Conservation (phyloP, 2,329 filamentous ascomycete genomes). For the Chrysosporium keratinophilum region DNA sequence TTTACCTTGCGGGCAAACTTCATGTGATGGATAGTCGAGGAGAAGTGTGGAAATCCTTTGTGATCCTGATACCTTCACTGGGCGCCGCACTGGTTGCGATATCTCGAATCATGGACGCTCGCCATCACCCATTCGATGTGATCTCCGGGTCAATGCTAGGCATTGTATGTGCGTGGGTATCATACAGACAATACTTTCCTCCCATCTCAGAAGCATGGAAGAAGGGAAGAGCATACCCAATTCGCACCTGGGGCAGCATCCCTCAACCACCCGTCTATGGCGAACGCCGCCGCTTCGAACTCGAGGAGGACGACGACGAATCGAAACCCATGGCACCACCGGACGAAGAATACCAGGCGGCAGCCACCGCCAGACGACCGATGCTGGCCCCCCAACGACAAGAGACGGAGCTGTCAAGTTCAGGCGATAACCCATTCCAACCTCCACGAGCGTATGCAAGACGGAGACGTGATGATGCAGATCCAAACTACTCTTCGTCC, state of each 20-base stretch:
- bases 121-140: slow-evolving; percentile 53
- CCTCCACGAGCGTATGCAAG: slow-evolving; percentile 1
- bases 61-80: slow-evolving; percentile 45
- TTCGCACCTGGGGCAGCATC: slow-evolving; percentile 43
- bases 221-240: slow-evolving; percentile 50
- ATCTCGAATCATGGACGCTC: slow-evolving; percentile 51
- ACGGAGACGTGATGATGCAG: background rate
- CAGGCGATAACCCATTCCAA: slow-evolving; percentile 12
- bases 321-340: slow-evolving; percentile 25
- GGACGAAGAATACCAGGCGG: slow-evolving; percentile 22
- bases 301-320: slow-evolving; percentile 14
- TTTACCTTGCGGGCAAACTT: slow-evolving; percentile 51
- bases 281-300: slow-evolving; percentile 7
- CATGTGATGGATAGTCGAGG: slow-evolving; percentile 51
- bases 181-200: slow-evolving; percentile 52
- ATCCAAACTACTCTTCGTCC: slow-evolving; percentile 11
- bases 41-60: slow-evolving; percentile 49
- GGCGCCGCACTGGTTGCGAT: slow-evolving; percentile 47
- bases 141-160: slow-evolving; percentile 46
- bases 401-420: slow-evolving; percentile 15
- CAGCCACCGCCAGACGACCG: slow-evolving; percentile 3
- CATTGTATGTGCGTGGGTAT: slow-evolving; percentile 41
- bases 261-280: slow-evolving; percentile 11
- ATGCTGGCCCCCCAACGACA: slow-evolving; percentile 18
- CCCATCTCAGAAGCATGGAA: slow-evolving; percentile 45